phyloP scores from a whole-genome alignment of 805 yeast genomes.

The Candida maris region DNA sequence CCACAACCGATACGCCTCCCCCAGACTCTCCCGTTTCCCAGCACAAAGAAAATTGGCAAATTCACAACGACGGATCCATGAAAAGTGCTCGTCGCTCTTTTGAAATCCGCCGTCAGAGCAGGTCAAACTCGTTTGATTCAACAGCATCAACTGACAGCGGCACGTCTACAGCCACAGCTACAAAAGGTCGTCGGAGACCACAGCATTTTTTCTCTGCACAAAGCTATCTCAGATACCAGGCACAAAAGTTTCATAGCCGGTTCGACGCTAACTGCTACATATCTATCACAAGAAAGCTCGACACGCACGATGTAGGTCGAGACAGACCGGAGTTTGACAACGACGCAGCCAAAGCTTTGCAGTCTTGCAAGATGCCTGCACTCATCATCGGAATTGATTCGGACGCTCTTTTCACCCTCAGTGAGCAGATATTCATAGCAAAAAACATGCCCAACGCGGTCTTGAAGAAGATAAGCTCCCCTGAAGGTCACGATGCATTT shows the following conservation, averaged over 20 bases:
- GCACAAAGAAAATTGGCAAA: conserved; percentile 62
- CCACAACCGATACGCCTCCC: conserved; percentile 6
- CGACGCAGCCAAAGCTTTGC: conserved; percentile 48
- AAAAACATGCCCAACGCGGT: conserved; percentile 64
- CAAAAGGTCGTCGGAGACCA: conserved; percentile 36
- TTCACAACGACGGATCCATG: conserved; percentile 78
- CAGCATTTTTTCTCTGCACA: conserved; percentile 88
- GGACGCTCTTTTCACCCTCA: conserved; percentile 88
- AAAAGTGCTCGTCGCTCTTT: conserved; percentile 21
- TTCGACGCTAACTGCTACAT: conserved; percentile 98
- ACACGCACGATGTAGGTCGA: conserved; percentile 90
- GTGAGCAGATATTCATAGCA: conserved; percentile 86
- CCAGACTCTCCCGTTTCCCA: conserved; percentile 3
- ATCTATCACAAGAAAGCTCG: conserved; percentile 87
- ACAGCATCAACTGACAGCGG: conserved; percentile 24
- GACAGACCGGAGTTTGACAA: conserved; percentile 49
- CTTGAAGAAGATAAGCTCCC: conserved; percentile 74
- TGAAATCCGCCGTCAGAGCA: conserved; percentile 27
- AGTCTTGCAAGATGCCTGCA: conserved; percentile 66
- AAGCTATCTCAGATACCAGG: conserved; percentile 91
- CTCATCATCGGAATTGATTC: conserved; percentile 85
- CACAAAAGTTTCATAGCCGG: conserved; percentile 79
- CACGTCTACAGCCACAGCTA: conserved; percentile 5
- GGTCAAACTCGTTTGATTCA: conserved; percentile 29
- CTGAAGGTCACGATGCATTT: conserved; percentile 98